A percentile compares a stretch with the other conserved stretches of the same genome.
phyloP scores from a whole-genome alignment of 1,139 yeast genomes.

The Wickerhamomyces sp. region DNA sequence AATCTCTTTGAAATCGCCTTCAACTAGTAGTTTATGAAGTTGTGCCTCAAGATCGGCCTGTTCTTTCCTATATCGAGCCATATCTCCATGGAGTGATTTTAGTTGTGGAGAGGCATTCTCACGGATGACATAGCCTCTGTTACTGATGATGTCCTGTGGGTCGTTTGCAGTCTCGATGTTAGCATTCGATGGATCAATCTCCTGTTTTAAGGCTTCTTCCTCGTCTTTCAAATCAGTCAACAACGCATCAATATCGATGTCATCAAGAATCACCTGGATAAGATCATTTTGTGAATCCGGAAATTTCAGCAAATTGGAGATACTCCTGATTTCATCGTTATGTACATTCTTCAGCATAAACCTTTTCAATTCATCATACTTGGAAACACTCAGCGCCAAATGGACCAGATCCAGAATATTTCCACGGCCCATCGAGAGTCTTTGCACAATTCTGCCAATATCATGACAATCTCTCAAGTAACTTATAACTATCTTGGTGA shows the following conservation, averaged over 20 bases:
- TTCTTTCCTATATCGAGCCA: constrained; percentile 27
- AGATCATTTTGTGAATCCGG: constrained; percentile 18
- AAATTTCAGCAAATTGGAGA: not conserved
- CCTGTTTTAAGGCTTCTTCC: constrained; percentile 10
- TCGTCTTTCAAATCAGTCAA: constrained; percentile 11
- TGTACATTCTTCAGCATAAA: constrained; percentile 3
- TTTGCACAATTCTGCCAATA: constrained; percentile 49
- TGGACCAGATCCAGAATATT: constrained; percentile 40
- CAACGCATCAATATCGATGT: constrained; percentile 27
- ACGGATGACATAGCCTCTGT: constrained; percentile 16
- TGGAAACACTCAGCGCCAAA: constrained; percentile 35
- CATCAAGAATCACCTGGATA: constrained; percentile 23
- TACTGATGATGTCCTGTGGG: not conserved
- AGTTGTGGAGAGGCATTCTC: constrained; percentile 30
- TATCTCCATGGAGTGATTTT: constrained; percentile 29
- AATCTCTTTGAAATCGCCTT: constrained; percentile 13
- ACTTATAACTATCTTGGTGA: constrained; percentile 31
- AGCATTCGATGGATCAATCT: constrained; percentile 7
- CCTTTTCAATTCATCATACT: constrained; percentile 17
- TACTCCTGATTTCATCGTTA: not conserved
- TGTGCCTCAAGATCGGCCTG: constrained; percentile 26
- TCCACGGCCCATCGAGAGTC: constrained; percentile 40
- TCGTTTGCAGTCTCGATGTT: constrained; percentile 1
- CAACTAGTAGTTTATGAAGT: constrained; percentile 16
- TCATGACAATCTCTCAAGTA: constrained; percentile 41